Base-by-base conservation (phyloP, 2,329 filamentous ascomycete genomes). In the Coniochaeta hoffmannii region DNA sequence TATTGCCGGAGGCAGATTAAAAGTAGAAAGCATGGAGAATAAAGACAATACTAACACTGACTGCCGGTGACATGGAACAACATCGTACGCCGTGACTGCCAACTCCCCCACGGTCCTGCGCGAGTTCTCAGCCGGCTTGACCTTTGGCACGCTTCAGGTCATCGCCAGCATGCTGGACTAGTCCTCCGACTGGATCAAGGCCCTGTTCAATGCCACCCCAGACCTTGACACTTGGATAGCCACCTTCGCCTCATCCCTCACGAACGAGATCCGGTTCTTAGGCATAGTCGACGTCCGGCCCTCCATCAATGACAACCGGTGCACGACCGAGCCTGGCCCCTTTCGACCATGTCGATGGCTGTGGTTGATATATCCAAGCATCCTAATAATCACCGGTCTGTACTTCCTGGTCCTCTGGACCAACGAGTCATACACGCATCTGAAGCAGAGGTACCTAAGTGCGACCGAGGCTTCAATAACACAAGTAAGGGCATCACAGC, bases 111-210 rank as follows among this genome's bases (percentile, higher is more conserved):
- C 54, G 4, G 61, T 66, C 0, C 55, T 73, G 46, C 64, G 60
- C 15, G 53, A 22, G 26, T 73, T 74, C 55, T 67, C 70, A 62
- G 59, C 66, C 11, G 58, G 59, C 2, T 55, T 72, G 28, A 67
- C 66, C 5, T 55, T 58, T 28, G 69, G 71, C 12, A 68, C 64
- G 17, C 68, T 65, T 50, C 64, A 65, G 32, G 63, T 61, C n/a
- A 58, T 63, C 14, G 61, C 61, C 11, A 64, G 61, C 15, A 56
- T 57, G 1, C 54, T 69, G 36, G 63, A 64, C 50, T 71, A 71
- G 55, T 69, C 69, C 8, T 72, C 69, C 2, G 71, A 73, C 57
- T 71, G 69, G 70, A 60, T 65, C 51, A 66, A 72, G 54, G 69
- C 69, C 5, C 67, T 73, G 59, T 69, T 68, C 57, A 67, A 67